These are phyloP conservation scores for Rhizophlyctis rosea DNA, from an alignment of 192 early-diverging fungal species.

Conservation along the genomic window DNA sequence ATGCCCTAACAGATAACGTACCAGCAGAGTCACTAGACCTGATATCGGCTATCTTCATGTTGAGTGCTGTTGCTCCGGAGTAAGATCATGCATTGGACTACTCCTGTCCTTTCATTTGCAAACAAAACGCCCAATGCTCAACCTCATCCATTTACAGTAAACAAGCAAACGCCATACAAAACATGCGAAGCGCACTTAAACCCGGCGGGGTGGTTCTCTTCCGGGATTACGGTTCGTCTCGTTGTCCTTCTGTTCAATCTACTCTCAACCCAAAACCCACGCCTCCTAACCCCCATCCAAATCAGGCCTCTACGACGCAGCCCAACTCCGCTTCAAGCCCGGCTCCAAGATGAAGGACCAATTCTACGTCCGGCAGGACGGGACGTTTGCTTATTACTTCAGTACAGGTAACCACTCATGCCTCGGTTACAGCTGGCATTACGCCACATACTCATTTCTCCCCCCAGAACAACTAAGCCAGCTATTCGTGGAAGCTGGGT, in stretches of 20 bases:
- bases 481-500: slow-evolving; percentile 38
- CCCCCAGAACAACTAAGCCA: slow-evolving; percentile 19
- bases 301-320: slow-evolving; percentile 39
- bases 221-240: slow-evolving; percentile 44
- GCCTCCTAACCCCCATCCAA: background rate
- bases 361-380: slow-evolving; percentile 48
- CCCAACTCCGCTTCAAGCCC: slow-evolving; percentile 52
- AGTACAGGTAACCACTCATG: slow-evolving; percentile 15
- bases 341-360: slow-evolving; percentile 38
- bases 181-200: slow-evolving; percentile 43
- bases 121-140: background rate
- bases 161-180: slow-evolving; percentile 30
- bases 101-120: background rate
- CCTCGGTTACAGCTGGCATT: background rate
- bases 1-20: slow-evolving; percentile 32
- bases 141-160: slow-evolving; percentile 20
- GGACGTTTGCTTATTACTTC: slow-evolving; percentile 54
- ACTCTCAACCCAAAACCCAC: background rate
- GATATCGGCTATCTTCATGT: slow-evolving; percentile 45
- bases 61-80: slow-evolving; percentile 53
- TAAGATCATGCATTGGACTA: slow-evolving; percentile 13
- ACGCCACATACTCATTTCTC: background rate
- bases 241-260: background rate
- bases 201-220: slow-evolving; percentile 47
- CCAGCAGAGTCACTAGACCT: slow-evolving; percentile 39